Conservation (phyloP, 495 filamentous ascomycete species). For the Hyphodiscus hymeniophilus region DNA sequence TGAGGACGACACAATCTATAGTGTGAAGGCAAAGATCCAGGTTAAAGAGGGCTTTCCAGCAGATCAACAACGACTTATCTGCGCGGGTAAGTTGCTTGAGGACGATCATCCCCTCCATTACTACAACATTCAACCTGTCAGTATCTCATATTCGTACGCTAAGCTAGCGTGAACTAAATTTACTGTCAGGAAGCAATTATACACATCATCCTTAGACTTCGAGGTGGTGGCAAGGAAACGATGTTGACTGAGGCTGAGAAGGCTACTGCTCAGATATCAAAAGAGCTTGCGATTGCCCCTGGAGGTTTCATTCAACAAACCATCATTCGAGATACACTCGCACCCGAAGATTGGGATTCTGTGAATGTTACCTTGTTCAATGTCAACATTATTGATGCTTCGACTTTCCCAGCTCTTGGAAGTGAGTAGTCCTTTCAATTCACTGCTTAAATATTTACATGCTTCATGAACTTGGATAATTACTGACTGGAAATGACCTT, state of each 20-base stretch:
- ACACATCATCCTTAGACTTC: not conserved
- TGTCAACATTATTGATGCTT: constrained; percentile 33
- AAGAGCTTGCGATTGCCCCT: constrained; percentile 27
- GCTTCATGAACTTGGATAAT: no score
- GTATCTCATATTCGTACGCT: not conserved
- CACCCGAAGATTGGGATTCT: constrained; percentile 26
- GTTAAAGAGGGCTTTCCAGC: constrained; percentile 4
- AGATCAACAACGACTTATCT: not conserved
- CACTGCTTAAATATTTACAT: no score
- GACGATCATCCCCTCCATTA: constrained; percentile 4
- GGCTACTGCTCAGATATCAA: not conserved
- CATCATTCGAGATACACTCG: constrained; percentile 21
- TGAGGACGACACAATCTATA: constrained; percentile 12
- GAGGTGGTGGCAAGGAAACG: not conserved
- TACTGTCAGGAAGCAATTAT: not conserved
- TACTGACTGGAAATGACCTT: no score
- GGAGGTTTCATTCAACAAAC: constrained; percentile 30
- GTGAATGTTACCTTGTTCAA: constrained; percentile 28
- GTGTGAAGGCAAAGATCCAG: constrained; percentile 23
- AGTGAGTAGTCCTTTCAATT: no score
- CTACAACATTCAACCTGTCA: not conserved
- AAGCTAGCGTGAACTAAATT: not conserved
- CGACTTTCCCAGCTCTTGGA: not conserved
- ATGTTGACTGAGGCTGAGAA: constrained; percentile 1
- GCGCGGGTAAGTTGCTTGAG: constrained; percentile 20